Evolutionary conservation across 306 rosid species (phyloP).

Genomic region (Begonia peltatifolia): DNA sequence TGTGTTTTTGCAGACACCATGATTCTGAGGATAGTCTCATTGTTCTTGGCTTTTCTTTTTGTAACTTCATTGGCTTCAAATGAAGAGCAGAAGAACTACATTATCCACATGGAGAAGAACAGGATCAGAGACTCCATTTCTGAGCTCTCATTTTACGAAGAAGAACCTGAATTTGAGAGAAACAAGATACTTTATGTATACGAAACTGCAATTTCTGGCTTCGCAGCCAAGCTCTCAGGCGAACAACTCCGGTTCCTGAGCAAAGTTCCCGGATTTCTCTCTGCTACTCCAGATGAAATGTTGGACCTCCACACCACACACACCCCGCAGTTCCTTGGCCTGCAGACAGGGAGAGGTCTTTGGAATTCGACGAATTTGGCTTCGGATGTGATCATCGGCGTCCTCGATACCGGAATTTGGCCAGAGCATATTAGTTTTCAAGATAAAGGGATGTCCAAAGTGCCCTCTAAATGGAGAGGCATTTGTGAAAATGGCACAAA

Average conservation of each 20-base stretch:
- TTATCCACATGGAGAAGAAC: constrained; percentile 52
- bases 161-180: constrained; percentile 4
- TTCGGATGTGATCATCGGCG: constrained; percentile 44
- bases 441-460: constrained; percentile 27
- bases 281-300: constrained; percentile 45
- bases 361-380: constrained; percentile 39
- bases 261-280: constrained; percentile 33
- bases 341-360: constrained; percentile 28
- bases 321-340: constrained; percentile 50
- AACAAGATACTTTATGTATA: constrained; percentile 41
- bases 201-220: constrained; percentile 45
- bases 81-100: constrained; percentile 37
- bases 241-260: constrained; percentile 31
- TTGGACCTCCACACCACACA: constrained; percentile 46
- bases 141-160: constrained; percentile 16
- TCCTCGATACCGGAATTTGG: constrained; percentile 66
- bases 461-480: constrained; percentile 60
- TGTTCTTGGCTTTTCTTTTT: constrained; percentile 27
- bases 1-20: constrained; percentile 24
- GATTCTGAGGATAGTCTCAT: constrained; percentile 16
- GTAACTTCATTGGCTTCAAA: constrained; percentile 22
- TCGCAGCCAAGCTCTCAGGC: constrained; percentile 36
- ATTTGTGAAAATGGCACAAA: constrained; percentile 43
- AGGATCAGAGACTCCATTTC: constrained; percentile 32
- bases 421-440: constrained; percentile 58